Evolutionary conservation across 2,329 filamentous ascomycete species (phyloP).

Genomic region (Penicillium griseofulvum): DNA sequence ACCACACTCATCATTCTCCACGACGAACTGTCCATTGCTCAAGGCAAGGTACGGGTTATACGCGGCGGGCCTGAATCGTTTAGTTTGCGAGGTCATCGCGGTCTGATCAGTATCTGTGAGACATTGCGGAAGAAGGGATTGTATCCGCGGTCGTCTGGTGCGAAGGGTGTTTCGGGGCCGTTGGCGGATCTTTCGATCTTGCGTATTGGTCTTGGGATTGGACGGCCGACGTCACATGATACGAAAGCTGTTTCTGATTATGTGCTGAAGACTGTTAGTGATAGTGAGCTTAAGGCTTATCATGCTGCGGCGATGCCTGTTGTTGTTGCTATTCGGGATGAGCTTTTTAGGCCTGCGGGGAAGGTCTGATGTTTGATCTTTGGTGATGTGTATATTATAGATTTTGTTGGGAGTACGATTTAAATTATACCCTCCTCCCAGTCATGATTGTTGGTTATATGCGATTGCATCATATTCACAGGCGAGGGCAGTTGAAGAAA

Average conservation of each 20-base stretch:
- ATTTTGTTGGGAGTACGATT: background rate
- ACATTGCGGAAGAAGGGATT: slow-evolving; percentile 48
- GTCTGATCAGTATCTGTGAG: slow-evolving; percentile 64
- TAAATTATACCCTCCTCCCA: background rate
- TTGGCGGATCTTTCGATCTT: slow-evolving; percentile 41
- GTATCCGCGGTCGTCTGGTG: slow-evolving; percentile 33
- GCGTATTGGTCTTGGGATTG: slow-evolving; percentile 80
- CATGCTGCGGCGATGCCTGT: slow-evolving; percentile 50
- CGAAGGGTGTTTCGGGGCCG: background rate
- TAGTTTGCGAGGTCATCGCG: slow-evolving; percentile 71
- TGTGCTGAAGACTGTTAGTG: slow-evolving; percentile 68
- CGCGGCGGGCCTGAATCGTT: slow-evolving; percentile 53
- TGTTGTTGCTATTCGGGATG: slow-evolving; percentile 52
- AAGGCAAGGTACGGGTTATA: slow-evolving; percentile 66
- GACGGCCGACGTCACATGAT: slow-evolving; percentile 69
- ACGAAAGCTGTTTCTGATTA: slow-evolving; percentile 68
- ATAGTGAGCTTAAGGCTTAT: slow-evolving; percentile 51
- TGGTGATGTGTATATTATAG: background rate
- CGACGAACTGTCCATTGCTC: slow-evolving; percentile 75
- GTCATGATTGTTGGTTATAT: background rate
- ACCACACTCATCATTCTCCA: slow-evolving; percentile 71
- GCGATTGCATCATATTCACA: background rate
- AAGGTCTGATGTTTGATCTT: background rate
- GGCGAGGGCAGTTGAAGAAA: background rate
- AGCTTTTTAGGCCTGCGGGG: slow-evolving; percentile 35